Percentiles rank a stretch among this genome's conserved stretches.
phyloP scores from a whole-genome alignment of 345 rosid species.

The Euphorbia pulcherrima region DNA sequence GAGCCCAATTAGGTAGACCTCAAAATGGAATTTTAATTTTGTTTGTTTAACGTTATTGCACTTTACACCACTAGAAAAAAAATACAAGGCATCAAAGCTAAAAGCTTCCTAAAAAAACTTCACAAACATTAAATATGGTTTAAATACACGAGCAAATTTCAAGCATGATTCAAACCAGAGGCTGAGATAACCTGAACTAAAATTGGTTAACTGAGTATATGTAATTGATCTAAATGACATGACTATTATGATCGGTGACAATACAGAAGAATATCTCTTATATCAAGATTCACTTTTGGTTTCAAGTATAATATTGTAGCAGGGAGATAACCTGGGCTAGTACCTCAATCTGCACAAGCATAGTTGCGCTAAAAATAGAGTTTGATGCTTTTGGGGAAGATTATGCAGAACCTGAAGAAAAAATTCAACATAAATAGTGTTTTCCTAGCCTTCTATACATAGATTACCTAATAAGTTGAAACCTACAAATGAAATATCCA shows the following conservation, averaged over 20 bases:
- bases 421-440: not conserved
- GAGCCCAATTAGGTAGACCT: not conserved
- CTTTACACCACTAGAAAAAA: not conserved
- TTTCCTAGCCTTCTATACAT: not conserved
- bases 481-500: not conserved
- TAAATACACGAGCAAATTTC: not conserved
- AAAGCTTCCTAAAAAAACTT: not conserved
- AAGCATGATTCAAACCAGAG: not conserved
- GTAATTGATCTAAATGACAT: conserved; percentile 2
- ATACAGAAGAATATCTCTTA: not conserved
- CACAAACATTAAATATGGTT: not conserved
- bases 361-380: conserved; percentile 43
- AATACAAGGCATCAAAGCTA: not conserved
- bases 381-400: conserved; percentile 39
- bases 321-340: conserved; percentile 30
- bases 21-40: not conserved
- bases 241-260: not conserved
- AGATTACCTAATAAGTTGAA: not conserved
- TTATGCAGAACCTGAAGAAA: conserved; percentile 32
- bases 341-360: conserved; percentile 42
- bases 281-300: conserved; percentile 1
- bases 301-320: conserved; percentile 2
- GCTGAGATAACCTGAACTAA: not conserved
- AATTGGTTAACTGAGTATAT: not conserved
- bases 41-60: too few relatives aligned